Evolutionary conservation across 2,329 filamentous ascomycete genomes (phyloP), one percentile per base, ranked within the genome.

Genomic region (Trichophyton rubrum): DNA sequence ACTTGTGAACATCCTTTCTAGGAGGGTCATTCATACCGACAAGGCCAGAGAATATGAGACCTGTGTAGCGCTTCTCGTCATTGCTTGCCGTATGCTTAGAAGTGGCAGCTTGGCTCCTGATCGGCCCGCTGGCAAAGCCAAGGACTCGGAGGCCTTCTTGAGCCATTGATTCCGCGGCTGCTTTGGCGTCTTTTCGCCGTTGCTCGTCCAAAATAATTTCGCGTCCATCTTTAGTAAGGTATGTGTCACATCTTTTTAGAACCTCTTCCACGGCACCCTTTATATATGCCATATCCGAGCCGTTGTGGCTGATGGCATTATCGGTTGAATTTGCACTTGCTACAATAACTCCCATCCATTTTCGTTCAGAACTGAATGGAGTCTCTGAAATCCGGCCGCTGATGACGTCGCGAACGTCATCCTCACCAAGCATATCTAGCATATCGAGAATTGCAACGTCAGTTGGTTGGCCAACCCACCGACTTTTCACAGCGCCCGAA

Each of bases 21-120:
- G 93, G 93, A 3, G 93, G 93, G 71, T 99, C 93, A 66, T 90
- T 96, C 92, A 99, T 99, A 56, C 93, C 93, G 30, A 97, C 90
- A 30, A 97, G 75, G 3, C 93, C 93, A 38, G 91, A 88, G 77
- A 99, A 97, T 3, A 88, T 87, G 22, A 99, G 82, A 1, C 89
- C 87, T 59, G 80, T 87, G 72, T 95, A 99, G 6, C 85, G 77
- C 62, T 93, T 88, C 63, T 93, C 89, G 45, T 83, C 80, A 22
- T 20, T 77, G 1, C 75, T 76, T 41, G 77, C 80, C 8, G 82
- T 85, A 63, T 77, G 77, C 67, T 79, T 85, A 62, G 81, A 77
- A 59, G 67, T 64, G 70, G 68, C 77, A 74, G 60, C 71, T 57
- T 53, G 73, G 69, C 74, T 77, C 78, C 62, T 79, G 69, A 87